Conservation (phyloP, 129 eudicot species). For the Chrysanthemum lavandulifolium region DNA sequence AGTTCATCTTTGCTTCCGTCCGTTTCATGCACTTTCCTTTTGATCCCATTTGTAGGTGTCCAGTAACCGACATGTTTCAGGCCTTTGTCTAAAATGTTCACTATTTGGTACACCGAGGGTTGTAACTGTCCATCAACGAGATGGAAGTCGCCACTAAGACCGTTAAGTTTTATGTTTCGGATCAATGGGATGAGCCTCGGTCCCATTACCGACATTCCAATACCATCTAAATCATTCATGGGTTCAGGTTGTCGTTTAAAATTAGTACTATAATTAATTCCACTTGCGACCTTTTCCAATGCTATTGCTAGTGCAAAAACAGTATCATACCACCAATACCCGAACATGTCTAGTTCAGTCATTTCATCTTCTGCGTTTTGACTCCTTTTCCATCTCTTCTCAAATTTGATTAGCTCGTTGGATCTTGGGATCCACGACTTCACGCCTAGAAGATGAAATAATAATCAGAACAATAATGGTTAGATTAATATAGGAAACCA, state of each 20-base stretch:
- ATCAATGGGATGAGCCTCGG: constrained; percentile 21
- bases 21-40: background rate
- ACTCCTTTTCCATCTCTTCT: constrained; percentile 28
- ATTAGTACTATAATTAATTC: background rate
- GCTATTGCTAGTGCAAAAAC: constrained; percentile 44
- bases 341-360: constrained; percentile 29
- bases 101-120: constrained; percentile 32
- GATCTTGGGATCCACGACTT: constrained; percentile 36
- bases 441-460: constrained; percentile 18
- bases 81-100: constrained; percentile 40
- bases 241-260: background rate
- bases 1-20: constrained; percentile 20
- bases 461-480: too few relatives aligned
- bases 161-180: constrained; percentile 26
- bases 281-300: constrained; percentile 31
- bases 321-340: constrained; percentile 53
- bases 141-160: constrained; percentile 36
- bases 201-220: constrained; percentile 34
- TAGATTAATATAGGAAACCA: too few relatives aligned
- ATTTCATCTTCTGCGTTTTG: constrained; percentile 8
- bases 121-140: constrained; percentile 31
- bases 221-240: constrained; percentile 10
- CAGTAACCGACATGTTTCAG: constrained; percentile 49
- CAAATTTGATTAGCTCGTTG: constrained; percentile 6
- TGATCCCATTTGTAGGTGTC: constrained; percentile 23